Evolutionary conservation across 2,329 filamentous ascomycete genomes (phyloP), one percentile per base, ranked within the genome.

Genomic region (Ilyonectria destructans): DNA sequence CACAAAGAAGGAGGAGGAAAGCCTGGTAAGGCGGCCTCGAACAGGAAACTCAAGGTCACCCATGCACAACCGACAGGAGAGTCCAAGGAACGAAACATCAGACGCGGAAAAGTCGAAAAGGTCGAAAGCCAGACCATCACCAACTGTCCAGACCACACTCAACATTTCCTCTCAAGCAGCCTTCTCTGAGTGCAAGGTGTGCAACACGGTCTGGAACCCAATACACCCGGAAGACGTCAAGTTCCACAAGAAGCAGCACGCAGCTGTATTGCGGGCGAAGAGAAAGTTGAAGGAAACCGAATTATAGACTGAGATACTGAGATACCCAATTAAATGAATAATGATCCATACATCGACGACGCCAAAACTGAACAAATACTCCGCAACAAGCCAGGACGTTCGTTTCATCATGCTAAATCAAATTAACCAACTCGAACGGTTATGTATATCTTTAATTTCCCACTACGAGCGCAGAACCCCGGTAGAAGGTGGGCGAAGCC

Each of bases 171-270:
- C 79, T 1, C 78, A 81, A 29, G 80, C 82, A 3, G 75, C 82
- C 1, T 85, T 85, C 66, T 80, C 82, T 2, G 83, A 85, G 61
- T 85, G 83, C 69, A 82, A 78, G 57, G 65, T 80, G 3, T 85
- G 83, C 69, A 77, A 84, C 58, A 84, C 79, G 1, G 80, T 85
- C 8, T 85, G 82, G 78, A 85, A 85, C 58, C 83, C 83, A 0
- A 70, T 84, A 6, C 82, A 81, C 61, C 82, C 83, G 4, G 81
- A 81, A 31, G 83, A 85, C 62, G 83, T 84, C 17, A 84, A 81
- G 64, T 83, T 79, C 17, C 83, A 85, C 62, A 73, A 76, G 2
- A 83, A 82, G 63, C 77, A 80, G 37, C 83, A 85, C 61, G 79
- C 80, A 9, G 76, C 77, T 4, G 75, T 82, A 52, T 31, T 80